Evolutionary conservation across 805 yeast genomes (phyloP), one percentile per base, ranked within the genome.

Genomic region (Yarrowia sp.): DNA sequence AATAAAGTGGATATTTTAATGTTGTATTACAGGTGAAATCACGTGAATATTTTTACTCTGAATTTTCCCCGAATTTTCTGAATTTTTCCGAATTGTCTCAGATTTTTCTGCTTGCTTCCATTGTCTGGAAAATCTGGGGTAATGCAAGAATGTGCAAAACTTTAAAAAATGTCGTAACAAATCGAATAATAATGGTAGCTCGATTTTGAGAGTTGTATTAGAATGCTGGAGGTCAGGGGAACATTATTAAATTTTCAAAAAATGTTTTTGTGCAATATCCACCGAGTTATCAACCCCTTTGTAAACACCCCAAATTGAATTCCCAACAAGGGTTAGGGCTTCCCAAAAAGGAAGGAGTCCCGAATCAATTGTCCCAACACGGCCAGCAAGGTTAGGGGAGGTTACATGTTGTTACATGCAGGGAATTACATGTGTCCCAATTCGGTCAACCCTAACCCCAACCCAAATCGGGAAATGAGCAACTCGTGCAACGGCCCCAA

Each of bases 351-450:
- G 55, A 48, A 48, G 55, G 55, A 35, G 55, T 48, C 31, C 55
- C 55, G 55, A 35, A 48, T 33, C 41, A 13, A 7, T 5, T 2
- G 7, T 48, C 55, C 55, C 60, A 51, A 38, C 14, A 6, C 9
- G 10, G 14, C 15, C 9, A 1, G 4, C 17, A 5, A 9, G 57
- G 39, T 13, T 50, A 50, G 57, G 60, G 44, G 11, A 51, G 33
- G 8, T 51, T 51, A 51, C 60, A 51, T 51, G 60, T 51, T 51
- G 60, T 51, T 51, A 51, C 60, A 51, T 51, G 60, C 60, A 51
- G 60, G 60, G 44, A 10, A 9, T 22, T 51, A 39, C 44, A 51
- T 38, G 18, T 39, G 11, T 38, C 44, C 60, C 60, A 38, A 38
- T 0, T 2, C 15, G 33, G 43, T 2, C 22, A 2, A n/a, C 60